These are phyloP conservation scores for Circinella umbellata DNA, from an alignment of 371 early-diverging fungal species.

Conservation along the genomic window DNA sequence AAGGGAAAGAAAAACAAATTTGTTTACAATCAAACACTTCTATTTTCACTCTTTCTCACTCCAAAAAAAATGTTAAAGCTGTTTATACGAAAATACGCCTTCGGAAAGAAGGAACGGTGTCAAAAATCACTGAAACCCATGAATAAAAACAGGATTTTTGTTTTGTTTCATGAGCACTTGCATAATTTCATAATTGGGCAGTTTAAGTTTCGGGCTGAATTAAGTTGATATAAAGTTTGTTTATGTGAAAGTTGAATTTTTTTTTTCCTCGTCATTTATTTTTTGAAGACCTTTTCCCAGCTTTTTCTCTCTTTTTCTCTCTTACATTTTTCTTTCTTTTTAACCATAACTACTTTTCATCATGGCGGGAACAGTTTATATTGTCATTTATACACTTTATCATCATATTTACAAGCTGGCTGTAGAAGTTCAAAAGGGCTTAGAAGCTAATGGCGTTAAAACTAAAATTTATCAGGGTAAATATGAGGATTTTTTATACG, in stretches of 20 bases:
- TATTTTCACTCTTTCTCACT: too few relatives aligned
- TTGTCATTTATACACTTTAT: constrained; percentile 74
- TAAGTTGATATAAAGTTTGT: too few relatives aligned
- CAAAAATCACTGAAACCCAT: constrained; percentile 7
- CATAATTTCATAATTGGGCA: not conserved
- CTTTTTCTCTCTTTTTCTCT: constrained; percentile 7
- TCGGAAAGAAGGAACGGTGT: too few relatives aligned
- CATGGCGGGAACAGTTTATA: constrained; percentile 53
- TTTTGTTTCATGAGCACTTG: too few relatives aligned
- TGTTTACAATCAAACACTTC: too few relatives aligned
- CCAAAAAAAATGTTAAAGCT: too few relatives aligned
- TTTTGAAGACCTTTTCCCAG: not conserved
- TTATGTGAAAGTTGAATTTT: not conserved
- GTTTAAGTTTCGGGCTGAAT: too few relatives aligned
- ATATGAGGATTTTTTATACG: not conserved
- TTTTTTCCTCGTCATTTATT: constrained; percentile 1
- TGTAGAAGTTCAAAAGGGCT: constrained; percentile 66
- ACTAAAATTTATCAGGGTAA: constrained; percentile 69
- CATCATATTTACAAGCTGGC: constrained; percentile 80
- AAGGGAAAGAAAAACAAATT: not conserved
- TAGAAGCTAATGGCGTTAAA: constrained; percentile 60
- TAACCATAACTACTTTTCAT: not conserved
- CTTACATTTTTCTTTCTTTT: not conserved
- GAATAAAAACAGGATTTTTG: not conserved
- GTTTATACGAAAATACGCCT: not conserved